These are phyloP conservation scores for Dactylellina parvicollis DNA, from an alignment of 2,329 filamentous ascomycete genomes.

Conservation along the genomic window DNA sequence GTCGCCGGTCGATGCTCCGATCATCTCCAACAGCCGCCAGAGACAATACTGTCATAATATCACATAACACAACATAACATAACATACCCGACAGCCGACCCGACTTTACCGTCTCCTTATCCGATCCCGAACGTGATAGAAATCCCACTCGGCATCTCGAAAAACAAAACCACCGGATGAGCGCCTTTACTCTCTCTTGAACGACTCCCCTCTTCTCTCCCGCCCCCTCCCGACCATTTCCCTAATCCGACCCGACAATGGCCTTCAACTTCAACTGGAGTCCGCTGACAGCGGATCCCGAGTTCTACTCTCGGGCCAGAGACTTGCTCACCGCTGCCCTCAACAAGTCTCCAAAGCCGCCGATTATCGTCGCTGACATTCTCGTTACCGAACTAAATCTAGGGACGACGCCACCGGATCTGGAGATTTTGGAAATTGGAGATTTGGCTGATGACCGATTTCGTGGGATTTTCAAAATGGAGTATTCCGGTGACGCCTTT, in stretches of 20 bases:
- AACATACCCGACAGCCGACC: background rate
- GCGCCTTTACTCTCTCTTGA: conserved; percentile 38
- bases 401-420: conserved; percentile 88
- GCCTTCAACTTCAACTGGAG: conserved; percentile 99
- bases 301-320: conserved; percentile 87
- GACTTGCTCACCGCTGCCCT: conserved; percentile 93
- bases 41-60: background rate
- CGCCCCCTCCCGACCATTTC: conserved; percentile 2
- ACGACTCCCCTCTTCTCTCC: conserved; percentile 1
- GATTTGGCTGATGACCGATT: conserved; percentile 97
- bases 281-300: conserved; percentile 93
- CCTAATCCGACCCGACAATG: conserved; percentile 68
- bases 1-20: background rate
- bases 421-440: conserved; percentile 97
- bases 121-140: background rate
- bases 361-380: conserved; percentile 99
- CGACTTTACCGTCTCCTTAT: conserved; percentile 6
- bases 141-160: conserved; percentile 2
- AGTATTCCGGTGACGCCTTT: conserved; percentile 93
- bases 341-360: conserved; percentile 97
- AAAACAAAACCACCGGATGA: conserved; percentile 34
- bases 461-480: conserved; percentile 99
- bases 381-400: conserved; percentile 97
- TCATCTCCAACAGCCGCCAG: background rate
- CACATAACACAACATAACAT: background rate